Conservation (phyloP, 1,139 yeast species). For the Kodamaea fungicola region DNA sequence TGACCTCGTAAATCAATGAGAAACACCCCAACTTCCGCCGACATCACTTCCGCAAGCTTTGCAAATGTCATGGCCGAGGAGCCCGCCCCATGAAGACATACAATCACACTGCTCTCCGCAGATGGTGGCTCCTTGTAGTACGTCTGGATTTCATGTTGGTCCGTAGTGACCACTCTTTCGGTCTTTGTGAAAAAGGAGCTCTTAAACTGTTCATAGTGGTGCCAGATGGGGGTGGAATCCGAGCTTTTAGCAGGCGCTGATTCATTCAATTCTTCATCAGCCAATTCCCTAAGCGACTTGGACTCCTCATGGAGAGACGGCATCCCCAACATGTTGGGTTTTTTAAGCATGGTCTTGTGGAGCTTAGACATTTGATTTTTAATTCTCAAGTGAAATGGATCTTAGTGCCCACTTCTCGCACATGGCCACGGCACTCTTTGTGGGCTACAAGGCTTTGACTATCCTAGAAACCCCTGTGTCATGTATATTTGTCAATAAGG, state of each 20-base stretch:
- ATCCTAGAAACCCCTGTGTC: constrained; percentile 75
- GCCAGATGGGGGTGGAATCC: constrained; percentile 2
- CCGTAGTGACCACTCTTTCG: constrained; percentile 6
- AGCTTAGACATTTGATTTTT: constrained; percentile 11
- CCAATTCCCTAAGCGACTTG: constrained; percentile 1
- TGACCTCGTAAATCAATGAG: constrained; percentile 84
- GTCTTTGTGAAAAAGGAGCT: constrained; percentile 7
- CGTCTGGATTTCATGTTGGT: constrained; percentile 37
- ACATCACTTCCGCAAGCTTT: constrained; percentile 30
- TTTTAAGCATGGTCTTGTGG: constrained; percentile 20
- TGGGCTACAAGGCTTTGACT: constrained; percentile 39
- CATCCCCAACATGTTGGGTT: constrained; percentile 18
- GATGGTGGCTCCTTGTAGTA: constrained; percentile 56
- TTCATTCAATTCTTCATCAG: constrained; percentile 3
- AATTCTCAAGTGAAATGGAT: constrained; percentile 11
- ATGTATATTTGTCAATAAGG: constrained; percentile 55
- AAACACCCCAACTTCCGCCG: constrained; percentile 52
- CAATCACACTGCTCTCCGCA: constrained; percentile 50
- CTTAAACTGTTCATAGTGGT: constrained; percentile 7
- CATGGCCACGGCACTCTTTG: constrained; percentile 40
- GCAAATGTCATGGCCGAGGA: constrained; percentile 82
- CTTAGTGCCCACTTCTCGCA: constrained; percentile 26
- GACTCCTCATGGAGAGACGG: constrained; percentile 5
- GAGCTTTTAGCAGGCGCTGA: neutral
- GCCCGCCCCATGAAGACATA: constrained; percentile 95